Percentiles rank a stretch among this genome's conserved stretches.
phyloP scores from a whole-genome alignment of 2,329 filamentous ascomycete genomes.

The Xylaria sp. region DNA sequence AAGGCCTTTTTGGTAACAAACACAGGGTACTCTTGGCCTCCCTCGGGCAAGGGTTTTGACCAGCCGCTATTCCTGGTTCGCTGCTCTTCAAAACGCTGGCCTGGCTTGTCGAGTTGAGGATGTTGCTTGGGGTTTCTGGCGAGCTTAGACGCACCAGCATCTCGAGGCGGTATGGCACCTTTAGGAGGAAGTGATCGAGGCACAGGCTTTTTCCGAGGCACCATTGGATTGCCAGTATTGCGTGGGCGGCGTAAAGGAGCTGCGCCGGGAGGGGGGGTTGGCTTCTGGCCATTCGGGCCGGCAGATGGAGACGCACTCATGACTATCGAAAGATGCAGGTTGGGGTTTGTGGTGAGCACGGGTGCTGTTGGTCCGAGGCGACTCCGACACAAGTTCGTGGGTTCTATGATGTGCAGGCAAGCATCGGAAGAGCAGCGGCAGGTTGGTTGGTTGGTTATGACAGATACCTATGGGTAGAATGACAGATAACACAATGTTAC shows the following conservation, averaged over 20 bases:
- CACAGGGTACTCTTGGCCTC: slow-evolving; percentile 64
- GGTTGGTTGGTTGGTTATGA: no score
- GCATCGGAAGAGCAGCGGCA: slow-evolving; percentile 17
- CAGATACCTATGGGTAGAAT: no score
- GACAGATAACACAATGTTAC: not conserved
- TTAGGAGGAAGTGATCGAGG: slow-evolving; percentile 44
- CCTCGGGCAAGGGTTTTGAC: slow-evolving; percentile 57
- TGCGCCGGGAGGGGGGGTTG: slow-evolving; percentile 53
- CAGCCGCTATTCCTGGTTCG: slow-evolving; percentile 61
- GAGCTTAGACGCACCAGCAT: slow-evolving; percentile 32
- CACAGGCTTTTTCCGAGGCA: slow-evolving; percentile 61
- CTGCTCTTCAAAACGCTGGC: slow-evolving; percentile 47
- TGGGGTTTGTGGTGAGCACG: not conserved
- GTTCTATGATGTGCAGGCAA: slow-evolving; percentile 12
- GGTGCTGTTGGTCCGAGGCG: slow-evolving; percentile 2
- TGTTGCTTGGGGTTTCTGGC: slow-evolving; percentile 29
- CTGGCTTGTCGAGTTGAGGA: slow-evolving; percentile 31
- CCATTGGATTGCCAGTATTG: slow-evolving; percentile 63
- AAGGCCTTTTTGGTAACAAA: slow-evolving; percentile 83
- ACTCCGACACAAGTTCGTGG: slow-evolving; percentile 10
- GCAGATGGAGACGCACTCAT: slow-evolving; percentile 53
- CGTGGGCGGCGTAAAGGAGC: slow-evolving; percentile 49
- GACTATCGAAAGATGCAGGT: slow-evolving; percentile 6
- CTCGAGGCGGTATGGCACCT: slow-evolving; percentile 37
- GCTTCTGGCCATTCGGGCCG: slow-evolving; percentile 51